Conservation (phyloP, 805 yeast genomes). For the Saccharomycopsis guyanensis region DNA sequence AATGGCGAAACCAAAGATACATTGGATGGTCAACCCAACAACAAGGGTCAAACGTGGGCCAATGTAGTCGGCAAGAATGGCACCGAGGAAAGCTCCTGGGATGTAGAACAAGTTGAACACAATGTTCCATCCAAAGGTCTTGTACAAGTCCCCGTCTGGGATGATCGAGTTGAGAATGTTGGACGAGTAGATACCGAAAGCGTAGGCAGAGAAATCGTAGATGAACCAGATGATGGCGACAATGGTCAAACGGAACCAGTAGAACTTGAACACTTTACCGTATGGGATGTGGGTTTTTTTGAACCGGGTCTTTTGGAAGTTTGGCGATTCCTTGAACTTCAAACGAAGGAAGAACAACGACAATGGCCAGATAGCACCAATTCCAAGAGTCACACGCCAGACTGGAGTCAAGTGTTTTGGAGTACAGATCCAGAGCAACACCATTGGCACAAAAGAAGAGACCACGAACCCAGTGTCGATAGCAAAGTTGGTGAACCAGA, state of each 20-base stretch:
- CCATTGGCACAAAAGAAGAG: slow-evolving; percentile 80
- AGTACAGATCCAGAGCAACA: slow-evolving; percentile 76
- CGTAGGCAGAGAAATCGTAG: slow-evolving; percentile 84
- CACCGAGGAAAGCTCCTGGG: slow-evolving; percentile 88
- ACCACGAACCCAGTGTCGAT: slow-evolving; percentile 84
- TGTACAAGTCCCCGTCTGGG: slow-evolving; percentile 54
- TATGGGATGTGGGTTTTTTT: slow-evolving; percentile 62
- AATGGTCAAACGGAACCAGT: slow-evolving; percentile 70
- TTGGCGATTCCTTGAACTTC: slow-evolving; percentile 64
- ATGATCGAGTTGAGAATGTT: slow-evolving; percentile 55
- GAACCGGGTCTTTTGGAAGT: slow-evolving; percentile 64
- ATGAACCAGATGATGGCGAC: slow-evolving; percentile 83
- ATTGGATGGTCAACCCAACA: slow-evolving; percentile 65
- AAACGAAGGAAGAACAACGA: slow-evolving; percentile 70
- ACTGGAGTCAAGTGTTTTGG: slow-evolving; percentile 66
- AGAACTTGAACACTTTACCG: slow-evolving; percentile 61
- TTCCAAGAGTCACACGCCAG: slow-evolving; percentile 87
- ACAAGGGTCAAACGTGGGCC: slow-evolving; percentile 81
- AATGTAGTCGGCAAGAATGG: slow-evolving; percentile 68
- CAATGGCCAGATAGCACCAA: slow-evolving; percentile 86
- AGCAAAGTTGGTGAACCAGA: slow-evolving; percentile 82
- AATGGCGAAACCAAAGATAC: slow-evolving; percentile 75
- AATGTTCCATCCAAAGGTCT: slow-evolving; percentile 87
- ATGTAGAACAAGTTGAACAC: slow-evolving; percentile 81
- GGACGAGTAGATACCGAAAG: slow-evolving; percentile 79